These are phyloP conservation scores for Chlorociboria aeruginascens DNA, from an alignment of 495 filamentous ascomycete genomes.

Conservation along the genomic window DNA sequence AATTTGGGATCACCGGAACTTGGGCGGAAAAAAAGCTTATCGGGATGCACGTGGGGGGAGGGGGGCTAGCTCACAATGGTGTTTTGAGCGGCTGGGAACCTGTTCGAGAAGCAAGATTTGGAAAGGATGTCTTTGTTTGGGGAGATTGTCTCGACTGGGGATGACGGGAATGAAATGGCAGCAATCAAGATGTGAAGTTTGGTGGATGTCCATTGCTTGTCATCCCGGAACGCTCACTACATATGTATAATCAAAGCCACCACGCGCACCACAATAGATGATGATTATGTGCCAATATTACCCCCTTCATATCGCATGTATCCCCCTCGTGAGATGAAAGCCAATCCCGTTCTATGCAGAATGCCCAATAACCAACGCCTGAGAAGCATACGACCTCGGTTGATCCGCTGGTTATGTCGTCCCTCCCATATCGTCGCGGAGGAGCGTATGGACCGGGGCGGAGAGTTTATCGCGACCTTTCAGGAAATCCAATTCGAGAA, in stretches of 20 bases:
- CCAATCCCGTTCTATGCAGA: neutral
- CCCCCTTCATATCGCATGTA: neutral
- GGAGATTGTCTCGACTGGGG: neutral
- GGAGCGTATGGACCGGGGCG: slow-evolving; percentile 74
- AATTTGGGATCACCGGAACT: too few relatives aligned
- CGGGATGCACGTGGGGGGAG: too few relatives aligned
- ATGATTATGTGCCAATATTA: neutral
- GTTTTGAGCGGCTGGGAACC: too few relatives aligned
- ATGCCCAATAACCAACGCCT: neutral
- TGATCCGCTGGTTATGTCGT: neutral
- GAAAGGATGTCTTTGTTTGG: too few relatives aligned
- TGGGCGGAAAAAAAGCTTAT: too few relatives aligned
- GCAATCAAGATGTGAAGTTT: neutral
- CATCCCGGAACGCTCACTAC: neutral
- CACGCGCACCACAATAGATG: neutral
- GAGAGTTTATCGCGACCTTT: slow-evolving; percentile 80
- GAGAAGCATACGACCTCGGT: too few relatives aligned
- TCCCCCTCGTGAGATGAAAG: neutral
- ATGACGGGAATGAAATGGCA: neutral
- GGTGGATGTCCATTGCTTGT: neutral
- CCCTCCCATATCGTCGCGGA: slow-evolving; percentile 25
- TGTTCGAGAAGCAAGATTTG: too few relatives aligned
- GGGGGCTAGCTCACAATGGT: too few relatives aligned
- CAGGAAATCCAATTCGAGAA: slow-evolving; percentile 92
- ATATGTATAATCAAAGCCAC: neutral